Percentiles rank a stretch among this genome's conserved stretches.
phyloP scores from a whole-genome alignment of 306 rosid genomes.

The Clitoria ternatea region DNA sequence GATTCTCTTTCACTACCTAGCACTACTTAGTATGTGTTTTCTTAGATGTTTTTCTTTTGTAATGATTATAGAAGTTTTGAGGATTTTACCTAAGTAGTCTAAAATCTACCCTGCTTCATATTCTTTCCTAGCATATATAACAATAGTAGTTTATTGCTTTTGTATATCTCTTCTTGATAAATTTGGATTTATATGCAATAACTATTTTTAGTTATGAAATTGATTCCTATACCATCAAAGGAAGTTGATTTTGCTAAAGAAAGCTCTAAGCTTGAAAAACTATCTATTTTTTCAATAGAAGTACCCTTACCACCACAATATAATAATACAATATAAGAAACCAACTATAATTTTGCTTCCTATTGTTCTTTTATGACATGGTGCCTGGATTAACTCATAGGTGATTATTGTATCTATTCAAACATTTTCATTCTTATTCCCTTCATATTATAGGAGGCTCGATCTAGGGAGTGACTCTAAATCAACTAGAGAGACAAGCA shows the following conservation, averaged over 20 bases:
- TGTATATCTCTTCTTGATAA: neutral
- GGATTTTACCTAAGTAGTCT: neutral
- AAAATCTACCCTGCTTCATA: neutral
- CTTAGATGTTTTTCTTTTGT: neutral
- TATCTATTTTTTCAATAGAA: conserved; percentile 49
- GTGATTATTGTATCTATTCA: conserved; percentile 36
- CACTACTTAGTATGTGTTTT: conserved; percentile 81
- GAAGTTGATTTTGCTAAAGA: conserved; percentile 66
- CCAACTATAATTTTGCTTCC: conserved; percentile 31
- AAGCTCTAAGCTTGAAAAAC: conserved; percentile 53
- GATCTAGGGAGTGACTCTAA: conserved; percentile 60
- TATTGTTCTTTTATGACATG: neutral
- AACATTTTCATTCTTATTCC: neutral
- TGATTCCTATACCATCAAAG: conserved; percentile 34
- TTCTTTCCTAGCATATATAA: neutral
- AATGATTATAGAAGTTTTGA: neutral
- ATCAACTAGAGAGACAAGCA: conserved; percentile 65
- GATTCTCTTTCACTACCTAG: conserved; percentile 84
- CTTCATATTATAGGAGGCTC: conserved; percentile 40
- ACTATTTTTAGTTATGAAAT: conserved; percentile 10
- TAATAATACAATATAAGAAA: conserved; percentile 63
- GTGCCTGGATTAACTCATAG: conserved; percentile 43
- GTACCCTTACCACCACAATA: conserved; percentile 41
- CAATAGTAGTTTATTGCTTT: neutral
- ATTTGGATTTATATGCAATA: neutral